Base-by-base conservation (phyloP, 2,329 filamentous ascomycete genomes). In the Gyromitra esculenta region DNA sequence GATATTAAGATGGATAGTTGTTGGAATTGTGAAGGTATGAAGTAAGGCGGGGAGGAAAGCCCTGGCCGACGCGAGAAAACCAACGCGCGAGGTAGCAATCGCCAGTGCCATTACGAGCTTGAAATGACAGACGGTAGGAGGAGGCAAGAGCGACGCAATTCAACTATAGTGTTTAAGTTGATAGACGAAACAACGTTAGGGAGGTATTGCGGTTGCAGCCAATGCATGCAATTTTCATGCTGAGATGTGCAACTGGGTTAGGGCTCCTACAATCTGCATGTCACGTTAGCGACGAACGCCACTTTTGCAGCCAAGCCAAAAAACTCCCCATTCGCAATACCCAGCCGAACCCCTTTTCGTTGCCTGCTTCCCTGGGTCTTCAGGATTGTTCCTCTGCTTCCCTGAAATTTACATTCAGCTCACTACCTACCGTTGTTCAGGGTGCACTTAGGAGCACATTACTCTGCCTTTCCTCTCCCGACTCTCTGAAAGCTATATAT, bases 21-120 rank as follows among this genome's bases (percentile, higher is more conserved):
- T 84, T 31, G 91, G 89, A 50, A 91, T 83, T 5, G 89, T 85
- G 76, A 91, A 85, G 15, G 88, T 85, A 41, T 89, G 83, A 79
- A 86, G 87, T 75, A 90, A 83, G 80, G 87, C 84, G 66, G 86
- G 84, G 78, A 85, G 81, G 45, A 85, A 84, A 72, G 86, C 82
- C 77, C 35, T 43, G 8, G 64, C 35, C 5, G 74, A 64, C 25
- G 60, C 11, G 31, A 73, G 59, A 43, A 71, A 31, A 31, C 56
- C 18, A 48, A 68, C 35, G 41, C 77, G 77, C 5, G 43, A 65
- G 15, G 60, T 15, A 7, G 64, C 57, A 8, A 65, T 25, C 11
- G 69, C 41, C 52, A 68, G 50, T 25, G 60, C 45, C 60, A 75
- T 78, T 39, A n/a, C 54, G n/a, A 31, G 15, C 21, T 63, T 8